Evolutionary conservation across 2,329 filamentous ascomycete species (phyloP), one percentile per base, ranked within the genome.

Genomic region (Trichoderma afroharzianum): DNA sequence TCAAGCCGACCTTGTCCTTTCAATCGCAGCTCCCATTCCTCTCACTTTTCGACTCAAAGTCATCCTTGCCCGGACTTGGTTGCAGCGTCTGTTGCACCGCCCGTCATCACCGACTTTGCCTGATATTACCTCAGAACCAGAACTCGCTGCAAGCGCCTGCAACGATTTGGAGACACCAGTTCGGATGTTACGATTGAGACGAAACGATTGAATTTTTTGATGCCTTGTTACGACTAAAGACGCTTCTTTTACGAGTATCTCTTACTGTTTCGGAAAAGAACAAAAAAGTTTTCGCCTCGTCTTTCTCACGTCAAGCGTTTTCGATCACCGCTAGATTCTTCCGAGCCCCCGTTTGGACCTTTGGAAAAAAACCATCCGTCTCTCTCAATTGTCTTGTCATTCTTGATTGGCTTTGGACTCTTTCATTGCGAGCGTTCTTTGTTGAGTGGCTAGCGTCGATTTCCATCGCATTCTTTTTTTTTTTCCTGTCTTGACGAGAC

Each of bases 151-250:
- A 55, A 36, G 63, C 63, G 15, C 39, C 28, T 59, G 63, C 70
- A 53, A 55, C 63, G 36, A 61, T 24, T 21, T 72, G 39, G 39
- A 63, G 26, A n/a, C 57, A 30, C n/a, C 63, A 11, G 43, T 47
- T 66, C 68, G 70, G 63, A 73, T 73, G 62, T 76, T 73, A 76
- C 75, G 75, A 76, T 71, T 74, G 72, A 73, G 72, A 75, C 73
- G 70, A 69, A 62, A 72, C 69, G 58, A 67, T 63, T 68, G 72
- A 73, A 72, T 72, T 76, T 78, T 72, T 76, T 78, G 39, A 78
- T 78, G 76, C 72, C 72, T 66, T 76, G 73, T 78, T 74, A 78
- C 77, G 77, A 79, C 73, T 77, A 75, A 69, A 73, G 73, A 77
- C 76, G 74, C 71, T 63, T 72, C 72, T 72, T 21, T 69, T 72